phyloP scores from a whole-genome alignment of 2,329 filamentous ascomycete species.

The Chrysosphaeria jannelii region DNA sequence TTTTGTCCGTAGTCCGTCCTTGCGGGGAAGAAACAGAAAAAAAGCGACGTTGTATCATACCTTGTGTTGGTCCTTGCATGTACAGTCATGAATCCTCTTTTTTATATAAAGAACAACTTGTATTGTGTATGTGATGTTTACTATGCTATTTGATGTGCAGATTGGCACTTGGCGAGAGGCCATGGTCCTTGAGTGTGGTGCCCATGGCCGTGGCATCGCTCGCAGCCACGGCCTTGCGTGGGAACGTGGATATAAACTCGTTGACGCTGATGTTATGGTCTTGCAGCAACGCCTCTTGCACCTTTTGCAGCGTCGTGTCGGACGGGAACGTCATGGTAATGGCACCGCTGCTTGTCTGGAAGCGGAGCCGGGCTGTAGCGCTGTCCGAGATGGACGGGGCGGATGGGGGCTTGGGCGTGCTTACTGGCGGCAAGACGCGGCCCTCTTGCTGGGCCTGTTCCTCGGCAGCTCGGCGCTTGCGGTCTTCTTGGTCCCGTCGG shows the following conservation, averaged over 20 bases:
- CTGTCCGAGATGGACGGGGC: constrained; percentile 14
- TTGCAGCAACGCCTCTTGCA: constrained; percentile 42
- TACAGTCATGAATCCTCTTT: too few species aligned
- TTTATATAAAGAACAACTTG: constrained; percentile 1
- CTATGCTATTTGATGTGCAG: constrained; percentile 13
- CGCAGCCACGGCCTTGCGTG: constrained; percentile 56
- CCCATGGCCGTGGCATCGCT: constrained; percentile 43
- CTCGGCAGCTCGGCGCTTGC: constrained; percentile 55
- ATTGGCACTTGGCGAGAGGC: constrained; percentile 69
- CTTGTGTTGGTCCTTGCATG: too few species aligned
- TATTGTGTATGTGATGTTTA: too few species aligned
- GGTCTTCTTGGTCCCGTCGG: constrained; percentile 74
- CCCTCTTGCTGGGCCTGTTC: constrained; percentile 72
- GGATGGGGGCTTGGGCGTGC: too few species aligned
- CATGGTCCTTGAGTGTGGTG: constrained; percentile 76
- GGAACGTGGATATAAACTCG: constrained; percentile 67
- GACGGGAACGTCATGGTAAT: constrained; percentile 68
- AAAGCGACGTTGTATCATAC: too few species aligned
- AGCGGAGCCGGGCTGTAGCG: constrained; percentile 43
- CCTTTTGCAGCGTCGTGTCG: constrained; percentile 77
- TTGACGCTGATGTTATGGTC: constrained; percentile 41
- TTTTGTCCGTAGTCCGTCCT: constrained; percentile 1
- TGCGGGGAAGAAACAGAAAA: too few species aligned
- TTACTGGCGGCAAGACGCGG: constrained; percentile 10
- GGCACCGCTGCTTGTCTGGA: constrained; percentile 40